These are phyloP conservation scores for Thielaviopsis euricoi DNA, from an alignment of 2,329 filamentous ascomycete genomes.

Conservation along the genomic window DNA sequence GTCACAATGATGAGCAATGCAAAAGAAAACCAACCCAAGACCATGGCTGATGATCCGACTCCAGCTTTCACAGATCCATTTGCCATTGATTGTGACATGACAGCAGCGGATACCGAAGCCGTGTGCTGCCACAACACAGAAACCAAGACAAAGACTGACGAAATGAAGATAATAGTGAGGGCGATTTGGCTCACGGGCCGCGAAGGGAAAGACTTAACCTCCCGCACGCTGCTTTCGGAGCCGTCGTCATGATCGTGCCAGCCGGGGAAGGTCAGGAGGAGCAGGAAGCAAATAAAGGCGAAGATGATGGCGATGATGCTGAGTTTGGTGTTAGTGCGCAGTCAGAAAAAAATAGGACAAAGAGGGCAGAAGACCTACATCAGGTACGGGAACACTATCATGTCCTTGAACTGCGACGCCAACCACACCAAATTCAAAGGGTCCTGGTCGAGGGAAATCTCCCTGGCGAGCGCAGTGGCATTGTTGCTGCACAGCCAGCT, in stretches of 20 bases:
- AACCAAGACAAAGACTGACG: conserved; percentile 56
- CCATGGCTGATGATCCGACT: conserved; percentile 89
- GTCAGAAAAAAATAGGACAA: neutral
- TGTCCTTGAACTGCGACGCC: conserved; percentile 91
- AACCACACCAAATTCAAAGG: conserved; percentile 96
- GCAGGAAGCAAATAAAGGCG: conserved; percentile 85
- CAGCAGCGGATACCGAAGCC: conserved; percentile 83
- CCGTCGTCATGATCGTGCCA: conserved; percentile 81
- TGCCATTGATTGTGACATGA: conserved; percentile 82
- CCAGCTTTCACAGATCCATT: conserved; percentile 78
- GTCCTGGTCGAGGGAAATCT: conserved; percentile 81
- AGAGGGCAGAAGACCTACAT: conserved; percentile 43
- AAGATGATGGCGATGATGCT: conserved; percentile 97
- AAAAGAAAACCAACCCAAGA: conserved; percentile 95
- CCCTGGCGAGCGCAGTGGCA: conserved; percentile 77
- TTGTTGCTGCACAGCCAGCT: conserved; percentile 95
- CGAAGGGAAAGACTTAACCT: conserved; percentile 88
- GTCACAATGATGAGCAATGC: conserved; percentile 86
- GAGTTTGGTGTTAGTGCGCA: neutral
- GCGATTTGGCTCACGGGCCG: conserved; percentile 84
- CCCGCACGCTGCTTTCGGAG: conserved; percentile 63
- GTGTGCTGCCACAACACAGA: conserved; percentile 82
- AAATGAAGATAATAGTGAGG: conserved; percentile 76
- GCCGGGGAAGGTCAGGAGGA: conserved; percentile 90
- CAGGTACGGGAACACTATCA: conserved; percentile 93